A percentile compares a stretch with the other conserved stretches of the same genome.
phyloP scores from a whole-genome alignment of 2,329 filamentous ascomycete genomes.

The Fonsecaea pedrosoi region DNA sequence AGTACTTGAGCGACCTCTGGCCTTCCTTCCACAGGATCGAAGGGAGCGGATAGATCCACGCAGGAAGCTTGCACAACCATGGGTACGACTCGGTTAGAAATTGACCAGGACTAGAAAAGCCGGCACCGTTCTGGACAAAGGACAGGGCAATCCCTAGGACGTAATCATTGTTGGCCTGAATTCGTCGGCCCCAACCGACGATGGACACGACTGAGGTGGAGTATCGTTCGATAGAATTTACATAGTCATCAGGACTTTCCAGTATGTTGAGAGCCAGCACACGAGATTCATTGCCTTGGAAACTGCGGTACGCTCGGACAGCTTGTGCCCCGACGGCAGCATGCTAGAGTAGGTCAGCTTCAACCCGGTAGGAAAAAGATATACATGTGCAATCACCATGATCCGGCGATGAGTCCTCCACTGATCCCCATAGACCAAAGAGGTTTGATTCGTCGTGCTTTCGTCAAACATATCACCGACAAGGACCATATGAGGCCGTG shows the following conservation, averaged over 20 bases:
- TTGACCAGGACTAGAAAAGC: constrained; percentile 30
- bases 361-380: too few relatives aligned
- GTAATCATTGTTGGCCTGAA: constrained; percentile 58
- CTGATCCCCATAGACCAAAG: constrained; percentile 49
- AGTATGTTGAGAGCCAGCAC: constrained; percentile 56
- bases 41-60: constrained; percentile 41
- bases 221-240: constrained; percentile 50
- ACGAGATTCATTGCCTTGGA: constrained; percentile 65
- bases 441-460: constrained; percentile 53
- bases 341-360: constrained; percentile 51
- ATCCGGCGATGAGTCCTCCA: constrained; percentile 52
- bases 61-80: constrained; percentile 57
- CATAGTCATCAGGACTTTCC: constrained; percentile 45
- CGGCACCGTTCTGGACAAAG: constrained; percentile 31
- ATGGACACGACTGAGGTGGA: constrained; percentile 51
- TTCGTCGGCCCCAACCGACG: constrained; percentile 47
- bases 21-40: background rate
- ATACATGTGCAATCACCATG: too few relatives aligned
- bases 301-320: constrained; percentile 58
- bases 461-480: constrained; percentile 43
- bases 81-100: constrained; percentile 31
- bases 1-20: constrained; percentile 46
- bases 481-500: constrained; percentile 40
- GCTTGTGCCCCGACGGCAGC: constrained; percentile 62
- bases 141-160: constrained; percentile 45